Evolutionary conservation across 129 eudicot genomes (phyloP).

Genomic region (Centaurea solstitialis): DNA sequence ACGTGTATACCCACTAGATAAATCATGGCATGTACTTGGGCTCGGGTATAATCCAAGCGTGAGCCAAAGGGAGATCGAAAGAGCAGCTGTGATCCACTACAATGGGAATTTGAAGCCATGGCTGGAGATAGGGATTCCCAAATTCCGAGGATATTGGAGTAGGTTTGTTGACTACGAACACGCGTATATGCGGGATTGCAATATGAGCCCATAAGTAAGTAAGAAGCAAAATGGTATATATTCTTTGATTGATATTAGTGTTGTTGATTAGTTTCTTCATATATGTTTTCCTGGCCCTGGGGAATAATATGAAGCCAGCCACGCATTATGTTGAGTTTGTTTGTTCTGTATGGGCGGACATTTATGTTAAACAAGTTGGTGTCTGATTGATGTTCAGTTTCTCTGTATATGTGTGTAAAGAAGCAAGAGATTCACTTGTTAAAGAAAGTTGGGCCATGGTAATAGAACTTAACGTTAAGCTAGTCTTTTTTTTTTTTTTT

Average conservation of each 20-base stretch:
- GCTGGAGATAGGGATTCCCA: slow-evolving; percentile 92
- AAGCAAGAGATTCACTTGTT: neutral
- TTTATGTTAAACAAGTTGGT: slow-evolving; percentile 21
- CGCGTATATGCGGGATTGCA: slow-evolving; percentile 80
- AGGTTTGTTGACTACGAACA: slow-evolving; percentile 79
- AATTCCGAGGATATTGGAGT: slow-evolving; percentile 75
- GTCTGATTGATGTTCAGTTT: slow-evolving; percentile 11
- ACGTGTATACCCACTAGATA: slow-evolving; percentile 65
- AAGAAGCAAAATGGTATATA: slow-evolving; percentile 20
- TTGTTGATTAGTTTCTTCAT: slow-evolving; percentile 19
- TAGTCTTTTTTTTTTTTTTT: too few species aligned
- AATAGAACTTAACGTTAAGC: neutral
- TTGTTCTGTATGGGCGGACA: slow-evolving; percentile 12
- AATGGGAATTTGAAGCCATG: slow-evolving; percentile 96
- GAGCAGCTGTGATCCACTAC: slow-evolving; percentile 87
- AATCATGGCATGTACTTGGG: slow-evolving; percentile 92
- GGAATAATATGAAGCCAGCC: slow-evolving; percentile 12
- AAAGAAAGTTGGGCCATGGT: neutral
- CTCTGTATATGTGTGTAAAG: neutral
- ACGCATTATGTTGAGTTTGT: slow-evolving; percentile 14
- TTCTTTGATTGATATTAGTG: slow-evolving; percentile 33
- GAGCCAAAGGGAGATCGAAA: slow-evolving; percentile 68
- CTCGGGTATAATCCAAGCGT: slow-evolving; percentile 96
- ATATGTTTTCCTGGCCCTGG: neutral
- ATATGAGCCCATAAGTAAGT: slow-evolving; percentile 58